These are phyloP conservation scores for Rhizopus microsporus DNA, from an alignment of 371 early-diverging fungal species.

Conservation along the genomic window DNA sequence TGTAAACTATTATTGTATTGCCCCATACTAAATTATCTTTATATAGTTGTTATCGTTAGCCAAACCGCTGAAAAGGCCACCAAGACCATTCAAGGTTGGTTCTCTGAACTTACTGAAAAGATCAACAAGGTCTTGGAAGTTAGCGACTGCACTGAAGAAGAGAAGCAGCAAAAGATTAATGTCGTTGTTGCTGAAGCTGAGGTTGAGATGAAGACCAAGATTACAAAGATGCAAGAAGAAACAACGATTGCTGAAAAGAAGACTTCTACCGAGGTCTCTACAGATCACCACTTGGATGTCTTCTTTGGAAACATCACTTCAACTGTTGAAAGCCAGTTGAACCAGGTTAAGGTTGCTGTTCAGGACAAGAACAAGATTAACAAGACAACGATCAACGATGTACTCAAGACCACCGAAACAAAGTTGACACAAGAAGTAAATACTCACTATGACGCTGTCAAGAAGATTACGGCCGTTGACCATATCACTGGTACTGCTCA, in stretches of 20 bases:
- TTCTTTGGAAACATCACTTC: constrained; percentile 36
- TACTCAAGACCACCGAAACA: constrained; percentile 16
- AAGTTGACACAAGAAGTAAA: constrained; percentile 20
- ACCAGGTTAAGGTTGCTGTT: constrained; percentile 25
- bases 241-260: not conserved
- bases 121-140: constrained; percentile 21
- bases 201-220: constrained; percentile 31
- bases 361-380: constrained; percentile 20
- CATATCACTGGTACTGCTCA: constrained; percentile 19
- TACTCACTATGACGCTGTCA: constrained; percentile 22
- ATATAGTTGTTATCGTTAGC: constrained; percentile 14
- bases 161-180: constrained; percentile 23
- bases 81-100: constrained; percentile 27
- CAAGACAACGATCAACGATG: constrained; percentile 20
- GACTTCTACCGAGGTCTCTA: constrained; percentile 9
- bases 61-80: constrained; percentile 30
- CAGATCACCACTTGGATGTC: constrained; percentile 29
- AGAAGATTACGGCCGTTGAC: constrained; percentile 20
- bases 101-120: constrained; percentile 9
- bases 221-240: constrained; percentile 18
- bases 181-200: constrained; percentile 28
- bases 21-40: not conserved
- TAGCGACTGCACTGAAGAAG: constrained; percentile 21
- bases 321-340: constrained; percentile 27
- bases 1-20: not conserved